These are phyloP conservation scores for Scleromitrula shiraiana DNA, from an alignment of 2,329 filamentous ascomycete genomes.

Conservation along the genomic window DNA sequence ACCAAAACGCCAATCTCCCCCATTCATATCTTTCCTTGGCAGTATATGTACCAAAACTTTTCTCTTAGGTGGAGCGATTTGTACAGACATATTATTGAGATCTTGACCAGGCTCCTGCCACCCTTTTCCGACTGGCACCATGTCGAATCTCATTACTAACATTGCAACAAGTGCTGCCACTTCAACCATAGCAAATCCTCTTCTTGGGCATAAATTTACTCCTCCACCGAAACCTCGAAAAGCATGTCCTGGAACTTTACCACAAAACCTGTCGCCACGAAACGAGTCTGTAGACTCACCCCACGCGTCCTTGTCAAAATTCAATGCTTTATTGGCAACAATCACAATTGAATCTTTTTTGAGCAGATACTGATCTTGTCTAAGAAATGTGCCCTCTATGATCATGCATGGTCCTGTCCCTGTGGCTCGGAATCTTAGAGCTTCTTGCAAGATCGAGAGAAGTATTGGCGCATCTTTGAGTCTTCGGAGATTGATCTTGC, in stretches of 20 bases:
- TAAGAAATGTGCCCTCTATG: background rate
- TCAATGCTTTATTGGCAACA: background rate
- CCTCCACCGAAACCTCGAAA: constrained; percentile 7
- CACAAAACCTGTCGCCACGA: background rate
- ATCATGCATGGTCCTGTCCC: background rate
- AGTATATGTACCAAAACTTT: background rate
- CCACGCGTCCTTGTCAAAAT: background rate
- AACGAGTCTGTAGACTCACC: background rate
- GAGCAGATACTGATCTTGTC: background rate
- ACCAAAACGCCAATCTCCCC: background rate
- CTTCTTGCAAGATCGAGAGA: constrained; percentile 5
- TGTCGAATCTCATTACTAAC: background rate
- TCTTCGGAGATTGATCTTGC: background rate
- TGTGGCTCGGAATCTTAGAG: background rate
- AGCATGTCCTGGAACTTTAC: background rate
- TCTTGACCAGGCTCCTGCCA: background rate
- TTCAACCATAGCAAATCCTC: background rate
- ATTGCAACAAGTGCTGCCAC: background rate
- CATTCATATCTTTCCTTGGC: background rate
- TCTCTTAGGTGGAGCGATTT: background rate
- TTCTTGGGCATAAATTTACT: constrained; percentile 2
- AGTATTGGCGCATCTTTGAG: background rate
- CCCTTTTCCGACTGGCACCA: background rate
- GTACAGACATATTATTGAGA: background rate
- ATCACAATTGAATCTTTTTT: background rate